These are phyloP conservation scores for Tolypocladium inflatum DNA, from an alignment of 2,329 filamentous ascomycete genomes.

Conservation along the genomic window DNA sequence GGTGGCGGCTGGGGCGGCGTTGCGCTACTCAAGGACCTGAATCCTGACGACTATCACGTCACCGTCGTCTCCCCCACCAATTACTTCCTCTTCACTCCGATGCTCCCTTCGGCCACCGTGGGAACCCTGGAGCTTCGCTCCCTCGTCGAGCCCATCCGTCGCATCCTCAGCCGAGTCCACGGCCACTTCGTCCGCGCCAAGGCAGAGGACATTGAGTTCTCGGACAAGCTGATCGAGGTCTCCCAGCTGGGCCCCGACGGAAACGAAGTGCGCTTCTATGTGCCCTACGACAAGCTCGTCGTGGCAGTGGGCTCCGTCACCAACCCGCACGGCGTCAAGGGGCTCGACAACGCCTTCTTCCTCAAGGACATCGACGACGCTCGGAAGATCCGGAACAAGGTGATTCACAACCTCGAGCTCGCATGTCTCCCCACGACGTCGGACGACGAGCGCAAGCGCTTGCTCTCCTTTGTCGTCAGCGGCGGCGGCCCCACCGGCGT, in stretches of 20 bases:
- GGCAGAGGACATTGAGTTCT: constrained; percentile 86
- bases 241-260: constrained; percentile 63
- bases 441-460: constrained; percentile 75
- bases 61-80: constrained; percentile 92
- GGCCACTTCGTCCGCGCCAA: constrained; percentile 86
- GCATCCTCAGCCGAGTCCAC: constrained; percentile 66
- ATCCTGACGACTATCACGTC: constrained; percentile 88
- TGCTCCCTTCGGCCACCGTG: constrained; percentile 94
- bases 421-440: constrained; percentile 88
- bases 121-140: constrained; percentile 88
- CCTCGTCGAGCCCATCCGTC: constrained; percentile 83
- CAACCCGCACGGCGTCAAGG: constrained; percentile 92
- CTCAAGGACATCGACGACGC: constrained; percentile 94
- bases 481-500: constrained; percentile 94
- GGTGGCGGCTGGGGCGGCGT: constrained; percentile 95
- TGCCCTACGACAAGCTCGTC: constrained; percentile 95
- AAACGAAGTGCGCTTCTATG: constrained; percentile 73
- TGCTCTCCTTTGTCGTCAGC: constrained; percentile 92
- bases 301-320: constrained; percentile 86
- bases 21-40: constrained; percentile 79
- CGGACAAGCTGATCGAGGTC: constrained; percentile 81
- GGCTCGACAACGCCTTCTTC: constrained; percentile 87
- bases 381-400: constrained; percentile 75
- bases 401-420: constrained; percentile 81
- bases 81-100: constrained; percentile 96